phyloP scores from a whole-genome alignment of 768 basidiomycete genomes.

The Agrocybe praecox region DNA sequence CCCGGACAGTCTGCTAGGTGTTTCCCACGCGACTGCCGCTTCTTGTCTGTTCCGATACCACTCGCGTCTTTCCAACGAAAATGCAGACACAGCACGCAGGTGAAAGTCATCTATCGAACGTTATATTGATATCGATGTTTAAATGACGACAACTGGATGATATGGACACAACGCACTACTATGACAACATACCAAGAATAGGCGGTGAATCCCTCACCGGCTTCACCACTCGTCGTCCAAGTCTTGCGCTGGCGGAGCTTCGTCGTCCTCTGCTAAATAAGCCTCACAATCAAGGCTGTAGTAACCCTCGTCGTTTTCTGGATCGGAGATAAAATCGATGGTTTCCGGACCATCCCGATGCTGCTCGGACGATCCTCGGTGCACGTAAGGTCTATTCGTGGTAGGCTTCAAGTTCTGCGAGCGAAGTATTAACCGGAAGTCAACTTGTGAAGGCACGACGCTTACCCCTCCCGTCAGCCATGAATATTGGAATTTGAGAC shows the following conservation, averaged over 20 bases:
- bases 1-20: no score
- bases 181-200: no score
- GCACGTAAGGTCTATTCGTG: background rate
- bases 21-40: no score
- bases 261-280: slow-evolving; percentile 8
- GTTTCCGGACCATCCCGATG: background rate
- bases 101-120: no score
- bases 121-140: no score
- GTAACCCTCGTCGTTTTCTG: slow-evolving; percentile 2
- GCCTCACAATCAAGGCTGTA: slow-evolving; percentile 2
- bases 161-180: no score
- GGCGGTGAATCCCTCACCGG: no score
- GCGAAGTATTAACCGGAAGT: background rate
- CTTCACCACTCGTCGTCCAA: slow-evolving; percentile 6
- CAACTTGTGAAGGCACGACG: background rate
- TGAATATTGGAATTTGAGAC: slow-evolving; percentile 4
- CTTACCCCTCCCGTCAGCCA: background rate
- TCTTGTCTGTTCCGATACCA: no score
- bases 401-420: slow-evolving; percentile 5
- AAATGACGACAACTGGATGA: no score
- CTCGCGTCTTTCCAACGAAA: no score
- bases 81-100: no score
- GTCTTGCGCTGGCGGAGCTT: background rate
- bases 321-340: slow-evolving; percentile 1
- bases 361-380: background rate